Base-by-base conservation (phyloP, 2,329 filamentous ascomycete species). In the Sordariomycetes sp. region DNA sequence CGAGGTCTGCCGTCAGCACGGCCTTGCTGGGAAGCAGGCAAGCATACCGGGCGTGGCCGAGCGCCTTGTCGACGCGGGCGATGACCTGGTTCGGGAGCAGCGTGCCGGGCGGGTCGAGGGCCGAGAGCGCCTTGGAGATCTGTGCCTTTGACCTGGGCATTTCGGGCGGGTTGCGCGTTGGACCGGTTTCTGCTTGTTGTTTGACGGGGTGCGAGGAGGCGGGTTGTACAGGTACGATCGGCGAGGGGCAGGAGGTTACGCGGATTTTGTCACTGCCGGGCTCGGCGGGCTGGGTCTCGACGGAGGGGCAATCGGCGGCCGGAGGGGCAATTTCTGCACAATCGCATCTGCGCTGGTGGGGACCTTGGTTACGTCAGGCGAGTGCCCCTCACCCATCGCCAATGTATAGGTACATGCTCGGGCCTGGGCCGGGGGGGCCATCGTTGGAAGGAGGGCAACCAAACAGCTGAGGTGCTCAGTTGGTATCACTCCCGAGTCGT, bases 31-130 rank as follows among this genome's bases (percentile, higher is more conserved):
- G 85, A 34, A 92, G 76, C 67, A 86, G 79, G 67, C 93, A 90
- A 51, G 82, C 81, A 77, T 96, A 97, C 50, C 96, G 78, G 71
- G 89, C 95, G 75, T 96, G 96, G 64, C 93, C 93, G 64, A 91
- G 87, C 51, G 88, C 88, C 70, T 89, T 89, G 67, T 89, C 74
- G 59, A 97, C 86, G 59, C 86, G 88, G 20, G 89, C 90, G 60
- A 99, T 82, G 56, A 78, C 77, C 67, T 76, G 92, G 75, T 68
- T 87, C 70, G 69, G 75, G 70, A 73, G 84, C 69, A 76, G 85
- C 78, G 71, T 67, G 53, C 76, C 74, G 1, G 84, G 83, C 12
- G 85, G 83, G 2, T 79, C 82, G 43, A 77, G 75, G 1, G 83
- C 78, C 70, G 89, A 87, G 68, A 92, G 85, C 54, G 88, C 88